Evolutionary conservation across 148 eudicot species (phyloP).

Genomic region (Tetragonia tetragonoides): DNA sequence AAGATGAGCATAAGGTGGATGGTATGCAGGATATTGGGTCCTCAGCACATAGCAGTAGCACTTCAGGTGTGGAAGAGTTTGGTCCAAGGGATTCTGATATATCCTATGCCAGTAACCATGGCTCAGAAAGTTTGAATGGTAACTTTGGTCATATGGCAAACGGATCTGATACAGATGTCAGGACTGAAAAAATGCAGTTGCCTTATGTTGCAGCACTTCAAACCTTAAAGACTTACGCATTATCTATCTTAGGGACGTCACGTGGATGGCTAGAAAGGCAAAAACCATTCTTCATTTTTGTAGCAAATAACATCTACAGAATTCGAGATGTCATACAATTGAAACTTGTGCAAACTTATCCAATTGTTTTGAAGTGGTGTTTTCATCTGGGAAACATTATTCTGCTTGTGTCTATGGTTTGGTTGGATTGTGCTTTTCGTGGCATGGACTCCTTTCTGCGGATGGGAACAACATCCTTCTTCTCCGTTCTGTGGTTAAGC

Average conservation of each 20-base stretch:
- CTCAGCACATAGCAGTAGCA: slow-evolving; percentile 20
- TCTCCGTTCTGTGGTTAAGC: slow-evolving; percentile 74
- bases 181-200: slow-evolving; percentile 33
- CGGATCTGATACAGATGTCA: slow-evolving; percentile 33
- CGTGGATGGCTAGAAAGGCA: slow-evolving; percentile 61
- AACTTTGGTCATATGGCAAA: slow-evolving; percentile 27
- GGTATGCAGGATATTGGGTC: slow-evolving; percentile 28
- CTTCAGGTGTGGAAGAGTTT: slow-evolving; percentile 33
- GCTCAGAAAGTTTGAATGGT: slow-evolving; percentile 26
- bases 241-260: slow-evolving; percentile 46
- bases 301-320: slow-evolving; percentile 33
- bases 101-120: slow-evolving; percentile 22
- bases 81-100: slow-evolving; percentile 31
- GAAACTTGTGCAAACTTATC: slow-evolving; percentile 59
- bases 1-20: slow-evolving; percentile 38
- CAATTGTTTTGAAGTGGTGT: slow-evolving; percentile 66
- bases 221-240: slow-evolving; percentile 39
- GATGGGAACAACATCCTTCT: slow-evolving; percentile 87
- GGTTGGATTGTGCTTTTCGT: slow-evolving; percentile 83
- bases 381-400: slow-evolving; percentile 54
- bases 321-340: slow-evolving; percentile 43
- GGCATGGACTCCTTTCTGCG: slow-evolving; percentile 81
- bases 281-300: slow-evolving; percentile 43
- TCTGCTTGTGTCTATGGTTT: slow-evolving; percentile 64
- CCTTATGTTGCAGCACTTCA: slow-evolving; percentile 35